These are phyloP conservation scores for Sisymbrium altissimum DNA, from an alignment of 345 rosid genomes.

Conservation along the genomic window DNA sequence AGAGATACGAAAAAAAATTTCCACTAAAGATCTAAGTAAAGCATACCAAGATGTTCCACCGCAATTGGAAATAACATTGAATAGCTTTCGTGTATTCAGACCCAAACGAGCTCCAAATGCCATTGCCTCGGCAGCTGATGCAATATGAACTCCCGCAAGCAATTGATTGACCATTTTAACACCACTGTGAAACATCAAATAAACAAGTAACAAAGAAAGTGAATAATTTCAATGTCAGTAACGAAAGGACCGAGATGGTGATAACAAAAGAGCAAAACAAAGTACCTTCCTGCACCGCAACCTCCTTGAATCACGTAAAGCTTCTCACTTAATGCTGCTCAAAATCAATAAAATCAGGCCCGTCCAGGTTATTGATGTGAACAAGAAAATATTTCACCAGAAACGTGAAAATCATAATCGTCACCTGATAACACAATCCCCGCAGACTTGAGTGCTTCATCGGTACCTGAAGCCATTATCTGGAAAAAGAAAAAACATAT, in stretches of 20 bases:
- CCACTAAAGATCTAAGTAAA: not conserved
- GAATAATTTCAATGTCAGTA: slow-evolving; percentile 13
- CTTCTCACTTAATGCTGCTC: slow-evolving; percentile 89
- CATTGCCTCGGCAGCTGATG: slow-evolving; percentile 95
- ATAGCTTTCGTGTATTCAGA: slow-evolving; percentile 71
- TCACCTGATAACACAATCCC: slow-evolving; percentile 81
- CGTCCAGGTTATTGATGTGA: slow-evolving; percentile 11
- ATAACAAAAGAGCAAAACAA: slow-evolving; percentile 23
- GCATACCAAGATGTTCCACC: slow-evolving; percentile 89
- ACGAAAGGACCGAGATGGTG: slow-evolving; percentile 15
- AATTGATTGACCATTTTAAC: slow-evolving; percentile 94
- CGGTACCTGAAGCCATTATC: slow-evolving; percentile 93
- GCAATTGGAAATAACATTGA: slow-evolving; percentile 52
- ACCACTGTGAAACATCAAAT: slow-evolving; percentile 44
- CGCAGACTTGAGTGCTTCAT: slow-evolving; percentile 64
- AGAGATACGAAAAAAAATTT: not conserved
- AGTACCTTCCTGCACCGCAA: slow-evolving; percentile 95
- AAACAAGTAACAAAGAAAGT: slow-evolving; percentile 16
- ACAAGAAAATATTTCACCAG: slow-evolving; percentile 12
- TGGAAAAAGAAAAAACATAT: slow-evolving; percentile 26
- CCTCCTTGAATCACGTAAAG: slow-evolving; percentile 88
- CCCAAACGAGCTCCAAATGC: slow-evolving; percentile 94
- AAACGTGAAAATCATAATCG: not conserved
- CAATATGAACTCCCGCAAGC: slow-evolving; percentile 99
- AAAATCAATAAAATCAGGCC: slow-evolving; percentile 26